Evolutionary conservation across 768 basidiomycete species (phyloP), one percentile per base, ranked within the genome.

Genomic region (Kwoniella newhampshirensis): DNA sequence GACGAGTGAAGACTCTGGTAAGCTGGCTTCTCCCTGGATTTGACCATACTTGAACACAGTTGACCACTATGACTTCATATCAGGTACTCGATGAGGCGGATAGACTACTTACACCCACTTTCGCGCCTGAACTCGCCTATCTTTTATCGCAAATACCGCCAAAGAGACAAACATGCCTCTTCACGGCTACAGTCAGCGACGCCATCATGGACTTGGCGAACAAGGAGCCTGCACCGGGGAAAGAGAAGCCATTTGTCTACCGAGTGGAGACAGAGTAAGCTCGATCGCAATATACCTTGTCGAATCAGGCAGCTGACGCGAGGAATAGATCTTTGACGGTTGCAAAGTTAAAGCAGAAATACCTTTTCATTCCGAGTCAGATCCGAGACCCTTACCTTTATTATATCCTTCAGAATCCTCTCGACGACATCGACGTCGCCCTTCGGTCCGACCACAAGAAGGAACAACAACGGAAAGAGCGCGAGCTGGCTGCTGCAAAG

Each of bases 61-160:
- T n/a, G n/a, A n/a, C n/a, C 26, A 35, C 9, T 11, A 21, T 45
- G 43, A 39, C 30, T 11, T 23, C 35, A 21, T 23, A 40, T 50
- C 59, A 97, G 91, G 86, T 98, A 1, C 81, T 99, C 9, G 96
- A 98, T 76, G 96, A 99, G 79, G 96, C 96, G 0, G 96, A 99
- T 79, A 82, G 94, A 25, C 81, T 99, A 25, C 80, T 99, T 21
- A 89, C 91, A 2, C 80, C 88, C 0, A 91, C 91, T 0, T 99
- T 99, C 73, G 83, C 90, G 7, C 83, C 87, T 0, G 94, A 98
- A 49, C 78, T 99, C 41, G 81, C 83, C 1, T 82, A 86, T 70
- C 74, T 98, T 20, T 93, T 98, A 74, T 78, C 79, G 32, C 79
- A 82, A 32, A 80, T 98, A 15, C 91, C 96, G 1, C 82, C 82